Base-by-base conservation (phyloP, 2,329 filamentous ascomycete species). In the Didymella pinodella region DNA sequence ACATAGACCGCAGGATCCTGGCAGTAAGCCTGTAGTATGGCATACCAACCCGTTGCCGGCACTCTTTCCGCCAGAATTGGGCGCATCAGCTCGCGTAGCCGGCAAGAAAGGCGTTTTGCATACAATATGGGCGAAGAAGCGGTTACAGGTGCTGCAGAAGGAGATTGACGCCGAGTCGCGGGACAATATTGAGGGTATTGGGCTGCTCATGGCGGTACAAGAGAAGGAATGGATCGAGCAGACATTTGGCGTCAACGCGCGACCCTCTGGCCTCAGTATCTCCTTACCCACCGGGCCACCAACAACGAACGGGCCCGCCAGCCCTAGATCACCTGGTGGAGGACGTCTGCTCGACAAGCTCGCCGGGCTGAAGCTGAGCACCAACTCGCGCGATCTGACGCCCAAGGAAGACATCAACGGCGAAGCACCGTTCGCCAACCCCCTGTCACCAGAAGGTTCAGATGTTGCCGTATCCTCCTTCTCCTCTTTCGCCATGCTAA, bases 81-180 rank as follows among this genome's bases (percentile, higher is more conserved):
- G 90, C 1, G 84, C 85, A 3, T 89, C 86, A 22, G 86, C 86
- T 12, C 83, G 86, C 25, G 82, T 87, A 18, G 85, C 88, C 0
- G 91, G 91, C 7, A 88, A 88, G 68, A 90, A 91, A 63, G 93
- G 93, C 1, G 91, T 96, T 2, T 78, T 97, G 59, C 93, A 96
- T 73, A 96, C 92, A 2, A 87, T 94, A 57, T 97, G 93, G 92
- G 93, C 91, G 18, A 93, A 93, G 81, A 89, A 91, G 75, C 84
- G 93, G 41, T 80, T 97, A 22, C 86, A 87, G 31, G 88, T 90
- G 62, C 80, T 97, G 47, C 86, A 92, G 50, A 83, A 83, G 57
- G 93, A 97, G 80, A 94, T 96, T 66, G 86, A 85, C 10, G 80
- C 81, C 7, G 93, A 96, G 79, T 85, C 89, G 72, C 84, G 84